A percentile compares a stretch with the other conserved stretches of the same genome.
These are phyloP conservation scores for Athelia psychrophila DNA, from an alignment of 1,284 basidiomycete species.

Conservation along the genomic window DNA sequence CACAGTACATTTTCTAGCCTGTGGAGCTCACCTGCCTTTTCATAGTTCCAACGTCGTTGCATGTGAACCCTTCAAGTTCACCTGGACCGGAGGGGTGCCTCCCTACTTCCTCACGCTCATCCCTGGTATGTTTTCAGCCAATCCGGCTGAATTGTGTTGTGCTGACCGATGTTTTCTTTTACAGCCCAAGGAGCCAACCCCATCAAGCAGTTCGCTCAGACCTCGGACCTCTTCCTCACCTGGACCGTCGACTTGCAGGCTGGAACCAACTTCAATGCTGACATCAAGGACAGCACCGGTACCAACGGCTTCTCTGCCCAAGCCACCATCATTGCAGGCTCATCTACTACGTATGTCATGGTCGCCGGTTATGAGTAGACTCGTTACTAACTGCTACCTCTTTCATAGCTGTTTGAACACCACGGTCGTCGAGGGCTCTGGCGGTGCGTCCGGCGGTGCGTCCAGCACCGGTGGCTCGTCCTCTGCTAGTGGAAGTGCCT, in stretches of 20 bases:
- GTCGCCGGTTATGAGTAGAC: not conserved
- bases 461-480: slow-evolving; percentile 6
- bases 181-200: not conserved
- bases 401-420: slow-evolving; percentile 20
- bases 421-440: slow-evolving; percentile 6
- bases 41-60: not conserved
- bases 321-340: slow-evolving; percentile 46
- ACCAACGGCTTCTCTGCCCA: slow-evolving; percentile 50
- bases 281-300: slow-evolving; percentile 62
- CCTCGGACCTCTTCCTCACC: slow-evolving; percentile 44
- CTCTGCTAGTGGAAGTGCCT: slow-evolving; percentile 8
- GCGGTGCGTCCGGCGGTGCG: slow-evolving; percentile 13
- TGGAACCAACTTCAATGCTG: slow-evolving; percentile 47
- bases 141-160: not conserved
- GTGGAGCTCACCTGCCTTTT: slow-evolving; percentile 37
- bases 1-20: not conserved
- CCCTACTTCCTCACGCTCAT: slow-evolving; percentile 70
- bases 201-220: slow-evolving; percentile 50
- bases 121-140: slow-evolving; percentile 45
- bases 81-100: slow-evolving; percentile 50
- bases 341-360: slow-evolving; percentile 33
- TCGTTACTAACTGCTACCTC: not conserved
- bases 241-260: slow-evolving; percentile 60
- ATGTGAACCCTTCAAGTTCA: slow-evolving; percentile 56
- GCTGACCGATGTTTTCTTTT: not conserved